Percentiles rank a stretch among this genome's conserved stretches.
phyloP scores from a whole-genome alignment of 805 yeast species.

The Sugiyamaella boreocaroliniensis region DNA sequence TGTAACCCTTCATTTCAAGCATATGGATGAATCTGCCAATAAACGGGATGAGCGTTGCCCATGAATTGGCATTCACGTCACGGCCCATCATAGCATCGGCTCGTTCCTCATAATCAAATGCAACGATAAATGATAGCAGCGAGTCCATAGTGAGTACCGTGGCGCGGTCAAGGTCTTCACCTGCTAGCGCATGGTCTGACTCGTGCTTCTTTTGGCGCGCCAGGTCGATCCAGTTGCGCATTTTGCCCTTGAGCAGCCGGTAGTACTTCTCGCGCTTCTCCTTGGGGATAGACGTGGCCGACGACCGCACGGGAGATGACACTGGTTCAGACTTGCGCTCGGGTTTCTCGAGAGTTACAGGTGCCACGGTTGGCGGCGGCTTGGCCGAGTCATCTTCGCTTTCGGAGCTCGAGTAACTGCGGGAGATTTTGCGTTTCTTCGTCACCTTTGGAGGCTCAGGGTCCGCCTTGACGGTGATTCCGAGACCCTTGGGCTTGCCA shows the following conservation, averaged over 20 bases:
- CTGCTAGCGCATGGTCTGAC: slow-evolving; percentile 30
- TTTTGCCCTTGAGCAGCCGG: slow-evolving; percentile 22
- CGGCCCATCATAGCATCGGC: slow-evolving; percentile 25
- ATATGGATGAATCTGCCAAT: slow-evolving; percentile 24
- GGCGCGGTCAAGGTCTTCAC: slow-evolving; percentile 27
- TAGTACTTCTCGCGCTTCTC: slow-evolving; percentile 21
- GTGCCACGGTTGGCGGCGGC: neutral
- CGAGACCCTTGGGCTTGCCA: slow-evolving; percentile 2
- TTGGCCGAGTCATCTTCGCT: slow-evolving; percentile 1
- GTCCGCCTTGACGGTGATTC: neutral
- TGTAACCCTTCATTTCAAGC: slow-evolving; percentile 21
- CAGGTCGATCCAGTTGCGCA: slow-evolving; percentile 33
- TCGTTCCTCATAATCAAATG: slow-evolving; percentile 36
- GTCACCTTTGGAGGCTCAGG: neutral
- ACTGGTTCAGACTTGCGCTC: neutral
- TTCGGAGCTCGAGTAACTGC: slow-evolving; percentile 13
- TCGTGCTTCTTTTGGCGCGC: slow-evolving; percentile 37
- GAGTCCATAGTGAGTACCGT: slow-evolving; percentile 35
- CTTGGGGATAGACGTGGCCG: slow-evolving; percentile 9
- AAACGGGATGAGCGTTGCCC: slow-evolving; percentile 34
- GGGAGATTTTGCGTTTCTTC: slow-evolving; percentile 1
- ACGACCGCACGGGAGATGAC: neutral
- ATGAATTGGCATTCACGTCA: slow-evolving; percentile 28
- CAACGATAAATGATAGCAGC: slow-evolving; percentile 33
- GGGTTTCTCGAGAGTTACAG: neutral